Evolutionary conservation across 176 grass and related monocot species (phyloP).

Genomic region (Oryza meridionalis): DNA sequence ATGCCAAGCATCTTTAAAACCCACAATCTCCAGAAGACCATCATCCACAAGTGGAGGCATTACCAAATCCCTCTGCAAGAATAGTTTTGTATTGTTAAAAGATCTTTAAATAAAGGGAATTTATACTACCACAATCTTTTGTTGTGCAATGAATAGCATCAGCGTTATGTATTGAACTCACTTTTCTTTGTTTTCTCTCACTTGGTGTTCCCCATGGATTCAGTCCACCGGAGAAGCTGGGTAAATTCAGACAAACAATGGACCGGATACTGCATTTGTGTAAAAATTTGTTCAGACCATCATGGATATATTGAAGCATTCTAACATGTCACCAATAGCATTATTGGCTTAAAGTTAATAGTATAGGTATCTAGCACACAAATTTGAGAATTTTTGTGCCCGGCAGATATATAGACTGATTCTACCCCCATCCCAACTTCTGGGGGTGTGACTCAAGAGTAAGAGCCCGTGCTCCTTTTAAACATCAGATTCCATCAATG

Average conservation of each 20-base stretch:
- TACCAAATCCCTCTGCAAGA: conserved; percentile 79
- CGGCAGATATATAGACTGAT: neutral
- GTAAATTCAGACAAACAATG: conserved; percentile 93
- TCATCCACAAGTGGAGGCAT: conserved; percentile 90
- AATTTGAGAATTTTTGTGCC: neutral
- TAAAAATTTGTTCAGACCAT: conserved; percentile 46
- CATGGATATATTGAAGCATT: conserved; percentile 6
- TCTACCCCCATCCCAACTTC: neutral
- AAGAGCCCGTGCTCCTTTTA: neutral
- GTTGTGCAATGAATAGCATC: neutral
- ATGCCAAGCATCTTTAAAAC: conserved; percentile 99
- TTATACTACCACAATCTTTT: neutral
- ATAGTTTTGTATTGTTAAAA: conserved; percentile 10
- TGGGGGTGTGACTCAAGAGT: neutral
- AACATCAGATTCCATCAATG: conserved; percentile 13
- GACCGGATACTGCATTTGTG: conserved; percentile 86
- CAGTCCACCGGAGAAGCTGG: conserved; percentile 96
- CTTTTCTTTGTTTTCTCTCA: conserved; percentile 85
- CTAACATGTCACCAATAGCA: conserved; percentile 25
- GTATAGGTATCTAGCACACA: neutral
- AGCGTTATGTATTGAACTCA: conserved; percentile 45
- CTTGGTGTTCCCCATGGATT: conserved; percentile 97
- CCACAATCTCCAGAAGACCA: conserved; percentile 93
- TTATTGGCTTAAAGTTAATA: neutral
- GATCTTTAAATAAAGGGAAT: conserved; percentile 8